A percentile compares a stretch with the other conserved stretches of the same genome.
phyloP scores from a whole-genome alignment of 1,284 basidiomycete species.

The Leccinum discolor region DNA sequence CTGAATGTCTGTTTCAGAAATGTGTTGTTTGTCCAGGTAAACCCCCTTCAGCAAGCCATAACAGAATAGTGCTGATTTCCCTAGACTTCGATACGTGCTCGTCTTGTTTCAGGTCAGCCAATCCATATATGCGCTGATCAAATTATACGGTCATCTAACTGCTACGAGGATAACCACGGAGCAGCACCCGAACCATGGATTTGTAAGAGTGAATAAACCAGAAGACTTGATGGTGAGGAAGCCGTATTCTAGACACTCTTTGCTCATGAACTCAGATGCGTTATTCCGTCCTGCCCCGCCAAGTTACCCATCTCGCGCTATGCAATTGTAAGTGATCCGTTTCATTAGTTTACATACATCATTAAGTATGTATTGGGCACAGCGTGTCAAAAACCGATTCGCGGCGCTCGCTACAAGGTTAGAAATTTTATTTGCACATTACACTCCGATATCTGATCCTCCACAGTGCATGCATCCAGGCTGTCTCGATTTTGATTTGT shows the following conservation, averaged over 20 bases:
- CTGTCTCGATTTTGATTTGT: slow-evolving; percentile 86
- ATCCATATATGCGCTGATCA: not conserved
- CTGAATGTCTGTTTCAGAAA: slow-evolving; percentile 48
- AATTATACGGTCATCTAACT: slow-evolving; percentile 3
- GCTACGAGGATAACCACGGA: slow-evolving; percentile 56
- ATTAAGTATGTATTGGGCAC: slow-evolving; percentile 1
- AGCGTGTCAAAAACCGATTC: slow-evolving; percentile 59
- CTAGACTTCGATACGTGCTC: slow-evolving; percentile 74
- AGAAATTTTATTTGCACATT: slow-evolving; percentile 3
- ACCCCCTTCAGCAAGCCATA: not conserved
- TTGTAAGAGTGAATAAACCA: slow-evolving; percentile 64
- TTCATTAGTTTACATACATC: not conserved
- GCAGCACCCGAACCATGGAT: slow-evolving; percentile 79
- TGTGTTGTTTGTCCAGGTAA: slow-evolving; percentile 62
- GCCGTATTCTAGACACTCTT: not conserved
- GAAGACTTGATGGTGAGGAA: slow-evolving; percentile 55
- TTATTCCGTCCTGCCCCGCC: slow-evolving; percentile 11
- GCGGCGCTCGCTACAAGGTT: slow-evolving; percentile 74
- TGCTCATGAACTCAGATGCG: slow-evolving; percentile 24
- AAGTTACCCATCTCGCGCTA: slow-evolving; percentile 45
- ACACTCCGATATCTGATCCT: slow-evolving; percentile 8
- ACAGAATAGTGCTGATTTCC: slow-evolving; percentile 10
- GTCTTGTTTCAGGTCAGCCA: slow-evolving; percentile 62
- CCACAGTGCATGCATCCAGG: slow-evolving; percentile 77
- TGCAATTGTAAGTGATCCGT: slow-evolving; percentile 46